Conservation (phyloP, 768 basidiomycete genomes). For the Clitopilus passeckerianus region DNA sequence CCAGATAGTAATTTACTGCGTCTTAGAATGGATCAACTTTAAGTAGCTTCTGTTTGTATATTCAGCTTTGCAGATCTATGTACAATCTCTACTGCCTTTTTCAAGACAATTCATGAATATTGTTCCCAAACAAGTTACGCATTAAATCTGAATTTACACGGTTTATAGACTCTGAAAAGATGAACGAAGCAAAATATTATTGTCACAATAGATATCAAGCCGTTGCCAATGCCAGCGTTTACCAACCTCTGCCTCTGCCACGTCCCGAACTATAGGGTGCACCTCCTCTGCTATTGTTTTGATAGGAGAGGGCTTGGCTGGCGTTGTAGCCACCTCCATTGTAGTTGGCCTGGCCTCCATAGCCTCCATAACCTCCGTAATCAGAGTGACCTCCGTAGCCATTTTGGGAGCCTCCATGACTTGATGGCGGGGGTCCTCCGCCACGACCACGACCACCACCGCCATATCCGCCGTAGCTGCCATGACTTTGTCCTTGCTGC, state of each 20-base stretch:
- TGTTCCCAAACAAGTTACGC: too few relatives aligned
- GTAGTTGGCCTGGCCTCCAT: conserved; percentile 14
- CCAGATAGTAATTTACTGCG: background rate
- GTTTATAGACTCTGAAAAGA: too few relatives aligned
- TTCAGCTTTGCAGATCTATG: background rate
- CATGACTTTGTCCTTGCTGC: conserved; percentile 16
- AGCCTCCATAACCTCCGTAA: conserved; percentile 26
- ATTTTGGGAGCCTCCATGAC: conserved; percentile 17
- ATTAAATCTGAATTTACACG: too few relatives aligned
- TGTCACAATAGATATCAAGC: too few relatives aligned
- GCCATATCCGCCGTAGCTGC: conserved; percentile 29
- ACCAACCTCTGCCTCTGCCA: conserved; percentile 50
- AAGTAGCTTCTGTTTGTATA: background rate
- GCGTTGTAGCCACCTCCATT: conserved; percentile 30
- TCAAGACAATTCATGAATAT: background rate
- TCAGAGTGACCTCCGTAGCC: conserved; percentile 33
- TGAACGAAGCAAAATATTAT: too few relatives aligned
- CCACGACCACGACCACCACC: conserved; percentile 19
- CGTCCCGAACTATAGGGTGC: conserved; percentile 24
- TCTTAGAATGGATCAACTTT: background rate
- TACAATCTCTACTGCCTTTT: background rate
- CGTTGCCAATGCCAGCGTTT: conserved; percentile 5
- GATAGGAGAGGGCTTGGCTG: conserved; percentile 28
- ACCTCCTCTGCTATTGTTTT: conserved; percentile 20
- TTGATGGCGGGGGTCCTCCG: conserved; percentile 7